These are phyloP conservation scores for Firmiana major DNA, from an alignment of 345 rosid species.

Conservation along the genomic window DNA sequence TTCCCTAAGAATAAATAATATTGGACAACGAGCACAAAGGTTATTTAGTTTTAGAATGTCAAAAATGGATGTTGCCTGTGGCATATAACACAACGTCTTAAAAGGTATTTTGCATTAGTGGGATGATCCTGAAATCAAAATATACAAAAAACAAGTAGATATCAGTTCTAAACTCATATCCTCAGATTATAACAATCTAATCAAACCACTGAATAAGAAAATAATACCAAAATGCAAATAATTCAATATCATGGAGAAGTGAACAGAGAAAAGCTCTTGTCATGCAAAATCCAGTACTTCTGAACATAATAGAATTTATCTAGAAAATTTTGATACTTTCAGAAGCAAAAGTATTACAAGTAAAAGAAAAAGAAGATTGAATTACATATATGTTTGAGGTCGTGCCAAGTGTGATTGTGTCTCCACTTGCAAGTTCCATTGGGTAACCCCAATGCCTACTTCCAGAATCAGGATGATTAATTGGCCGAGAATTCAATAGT, in stretches of 20 bases:
- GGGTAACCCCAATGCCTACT: conserved; percentile 80
- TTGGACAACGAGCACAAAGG: background rate
- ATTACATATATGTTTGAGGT: conserved; percentile 77
- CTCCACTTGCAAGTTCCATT: conserved; percentile 70
- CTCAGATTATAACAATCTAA: background rate
- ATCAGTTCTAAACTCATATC: background rate
- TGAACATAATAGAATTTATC: background rate
- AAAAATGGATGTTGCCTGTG: background rate
- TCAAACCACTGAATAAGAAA: background rate
- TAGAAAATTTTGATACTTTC: background rate
- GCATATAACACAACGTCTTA: background rate
- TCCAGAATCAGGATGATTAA: conserved; percentile 60
- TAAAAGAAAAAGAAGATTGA: conserved; percentile 7
- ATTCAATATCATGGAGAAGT: background rate
- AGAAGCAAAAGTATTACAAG: background rate
- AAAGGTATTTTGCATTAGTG: background rate
- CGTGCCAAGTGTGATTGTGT: conserved; percentile 77
- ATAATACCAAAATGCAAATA: background rate
- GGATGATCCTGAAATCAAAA: background rate
- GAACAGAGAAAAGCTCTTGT: background rate
- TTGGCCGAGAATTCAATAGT: conserved; percentile 61
- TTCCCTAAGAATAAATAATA: background rate
- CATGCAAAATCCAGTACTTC: background rate
- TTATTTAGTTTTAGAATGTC: background rate
- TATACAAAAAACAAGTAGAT: background rate